These are phyloP conservation scores for Ceratobasidium sp. DNA, from an alignment of 1,284 basidiomycete species.

Conservation along the genomic window DNA sequence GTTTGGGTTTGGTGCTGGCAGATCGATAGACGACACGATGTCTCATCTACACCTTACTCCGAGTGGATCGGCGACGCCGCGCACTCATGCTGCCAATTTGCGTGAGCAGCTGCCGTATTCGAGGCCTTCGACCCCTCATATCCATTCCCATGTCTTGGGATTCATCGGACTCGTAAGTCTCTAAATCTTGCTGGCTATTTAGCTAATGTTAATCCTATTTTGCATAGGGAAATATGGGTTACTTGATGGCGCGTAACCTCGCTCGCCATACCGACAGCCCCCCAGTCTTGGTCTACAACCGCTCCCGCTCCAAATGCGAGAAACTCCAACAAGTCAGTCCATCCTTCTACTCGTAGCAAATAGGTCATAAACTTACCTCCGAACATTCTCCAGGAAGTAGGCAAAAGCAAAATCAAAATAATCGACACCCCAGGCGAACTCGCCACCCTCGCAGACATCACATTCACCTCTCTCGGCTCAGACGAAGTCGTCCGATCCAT, in stretches of 20 bases:
- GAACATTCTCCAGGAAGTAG: conserved; percentile 62
- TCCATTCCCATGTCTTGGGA: conserved; percentile 55
- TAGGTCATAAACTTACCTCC: not conserved
- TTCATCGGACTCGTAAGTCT: conserved; percentile 74
- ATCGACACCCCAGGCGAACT: conserved; percentile 71
- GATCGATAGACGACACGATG: not conserved
- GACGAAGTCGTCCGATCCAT: conserved; percentile 81
- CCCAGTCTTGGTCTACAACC: conserved; percentile 70
- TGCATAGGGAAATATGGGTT: conserved; percentile 65
- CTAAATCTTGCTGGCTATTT: conserved; percentile 50
- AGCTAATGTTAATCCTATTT: conserved; percentile 52
- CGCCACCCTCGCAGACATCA: conserved; percentile 78
- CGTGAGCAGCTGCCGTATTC: conserved; percentile 65
- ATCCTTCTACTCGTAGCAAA: not conserved
- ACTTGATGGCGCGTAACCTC: conserved; percentile 80
- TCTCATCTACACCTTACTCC: not conserved
- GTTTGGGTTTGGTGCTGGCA: conserved; percentile 4
- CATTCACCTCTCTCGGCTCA: conserved; percentile 81
- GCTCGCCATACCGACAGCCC: conserved; percentile 63
- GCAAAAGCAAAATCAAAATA: conserved; percentile 65
- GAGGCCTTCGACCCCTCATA: conserved; percentile 66
- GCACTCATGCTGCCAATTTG: conserved; percentile 21
- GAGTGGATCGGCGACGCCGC: conserved; percentile 22
- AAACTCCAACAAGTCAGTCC: conserved; percentile 57
- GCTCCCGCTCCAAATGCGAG: conserved; percentile 71